Evolutionary conservation across 495 filamentous ascomycete species (phyloP).

Genomic region (Penicillium salamii): DNA sequence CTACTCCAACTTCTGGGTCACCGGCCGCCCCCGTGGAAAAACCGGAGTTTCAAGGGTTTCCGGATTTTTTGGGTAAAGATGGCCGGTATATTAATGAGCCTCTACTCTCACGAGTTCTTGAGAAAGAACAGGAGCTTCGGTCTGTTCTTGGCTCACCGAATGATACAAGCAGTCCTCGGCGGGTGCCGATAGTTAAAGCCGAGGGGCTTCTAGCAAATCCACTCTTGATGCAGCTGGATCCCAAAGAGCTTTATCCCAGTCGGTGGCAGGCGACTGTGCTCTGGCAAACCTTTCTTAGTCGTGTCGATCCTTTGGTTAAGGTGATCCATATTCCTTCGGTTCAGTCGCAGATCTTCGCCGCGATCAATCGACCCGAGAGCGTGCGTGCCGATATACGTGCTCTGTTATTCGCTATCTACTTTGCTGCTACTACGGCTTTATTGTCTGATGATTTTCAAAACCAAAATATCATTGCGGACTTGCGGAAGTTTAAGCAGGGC

Average conservation of each 20-base stretch:
- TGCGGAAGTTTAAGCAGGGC: slow-evolving; percentile 32
- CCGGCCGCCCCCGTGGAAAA: background rate
- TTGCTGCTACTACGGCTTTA: slow-evolving; percentile 35
- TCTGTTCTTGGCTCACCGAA: slow-evolving; percentile 24
- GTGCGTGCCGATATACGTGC: slow-evolving; percentile 32
- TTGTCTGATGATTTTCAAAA: slow-evolving; percentile 26
- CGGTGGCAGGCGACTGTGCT: slow-evolving; percentile 28
- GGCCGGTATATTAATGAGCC: slow-evolving; percentile 32
- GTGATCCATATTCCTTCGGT: slow-evolving; percentile 44
- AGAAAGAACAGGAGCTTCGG: slow-evolving; percentile 26
- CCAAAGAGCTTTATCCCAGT: slow-evolving; percentile 17
- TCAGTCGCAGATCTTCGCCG: slow-evolving; percentile 30
- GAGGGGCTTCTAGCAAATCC: slow-evolving; percentile 23
- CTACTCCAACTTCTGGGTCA: background rate
- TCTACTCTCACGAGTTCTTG: slow-evolving; percentile 26
- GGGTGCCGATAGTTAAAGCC: slow-evolving; percentile 9
- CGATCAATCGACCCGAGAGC: slow-evolving; percentile 33
- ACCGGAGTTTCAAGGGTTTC: slow-evolving; percentile 11
- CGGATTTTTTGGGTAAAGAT: slow-evolving; percentile 21
- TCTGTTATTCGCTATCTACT: slow-evolving; percentile 46
- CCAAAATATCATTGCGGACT: slow-evolving; percentile 20
- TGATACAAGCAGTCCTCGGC: slow-evolving; percentile 5
- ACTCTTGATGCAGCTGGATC: slow-evolving; percentile 13
- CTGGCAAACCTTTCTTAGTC: slow-evolving; percentile 28
- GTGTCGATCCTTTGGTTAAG: slow-evolving; percentile 42